phyloP scores from a whole-genome alignment of 257 asterid species.

The Gentiana dahurica region DNA sequence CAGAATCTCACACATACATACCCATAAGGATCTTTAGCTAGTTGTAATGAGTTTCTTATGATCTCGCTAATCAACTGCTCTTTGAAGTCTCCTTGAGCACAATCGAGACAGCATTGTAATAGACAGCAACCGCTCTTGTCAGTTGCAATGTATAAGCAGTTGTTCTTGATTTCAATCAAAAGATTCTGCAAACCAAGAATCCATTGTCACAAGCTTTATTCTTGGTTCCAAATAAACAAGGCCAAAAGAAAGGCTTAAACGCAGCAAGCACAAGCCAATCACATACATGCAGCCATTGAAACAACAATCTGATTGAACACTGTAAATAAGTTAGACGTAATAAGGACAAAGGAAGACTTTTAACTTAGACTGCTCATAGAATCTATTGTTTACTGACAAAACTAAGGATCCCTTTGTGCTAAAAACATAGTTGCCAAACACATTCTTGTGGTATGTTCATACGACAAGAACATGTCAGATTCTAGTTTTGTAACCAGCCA shows the following conservation, averaged over 20 bases:
- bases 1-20: slow-evolving; percentile 49
- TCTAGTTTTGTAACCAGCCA: too few relatives aligned
- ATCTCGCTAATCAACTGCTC: slow-evolving; percentile 34
- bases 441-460: too few relatives aligned
- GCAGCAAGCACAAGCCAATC: not conserved
- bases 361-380: too few relatives aligned
- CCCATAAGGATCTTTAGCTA: slow-evolving; percentile 77
- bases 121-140: slow-evolving; percentile 71
- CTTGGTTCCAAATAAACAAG: not conserved
- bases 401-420: too few relatives aligned
- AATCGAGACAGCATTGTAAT: slow-evolving; percentile 50
- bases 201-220: slow-evolving; percentile 12
- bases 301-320: too few relatives aligned
- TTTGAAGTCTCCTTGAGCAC: slow-evolving; percentile 40
- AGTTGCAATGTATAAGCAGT: slow-evolving; percentile 51
- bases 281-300: not conserved
- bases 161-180: slow-evolving; percentile 29
- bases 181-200: slow-evolving; percentile 35
- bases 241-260: not conserved
- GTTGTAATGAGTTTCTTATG: slow-evolving; percentile 31
- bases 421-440: too few relatives aligned
- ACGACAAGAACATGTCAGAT: too few relatives aligned
- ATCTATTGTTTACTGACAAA: too few relatives aligned
- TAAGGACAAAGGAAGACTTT: too few relatives aligned
- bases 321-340: too few relatives aligned